Conservation (phyloP, 768 basidiomycete genomes). For the Trametes elegans region DNA sequence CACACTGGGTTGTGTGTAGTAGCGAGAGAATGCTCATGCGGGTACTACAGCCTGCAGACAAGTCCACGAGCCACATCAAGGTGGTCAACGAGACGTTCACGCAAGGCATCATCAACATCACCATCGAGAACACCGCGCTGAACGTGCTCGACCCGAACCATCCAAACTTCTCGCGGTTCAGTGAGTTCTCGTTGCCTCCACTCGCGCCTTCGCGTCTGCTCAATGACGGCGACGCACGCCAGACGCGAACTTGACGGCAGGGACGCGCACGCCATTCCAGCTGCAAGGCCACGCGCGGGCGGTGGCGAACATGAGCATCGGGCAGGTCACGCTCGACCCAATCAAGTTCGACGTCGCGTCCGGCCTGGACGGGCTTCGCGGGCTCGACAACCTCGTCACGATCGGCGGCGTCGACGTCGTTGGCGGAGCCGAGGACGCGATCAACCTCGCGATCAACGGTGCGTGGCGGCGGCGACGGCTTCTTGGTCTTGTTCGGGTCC, state of each 20-base stretch:
- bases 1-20: background rate
- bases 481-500: no score
- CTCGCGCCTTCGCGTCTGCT: background rate
- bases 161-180: conserved; percentile 54
- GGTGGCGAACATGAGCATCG: conserved; percentile 58
- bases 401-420: conserved; percentile 63
- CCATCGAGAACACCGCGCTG: conserved; percentile 53
- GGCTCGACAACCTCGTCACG: conserved; percentile 52
- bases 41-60: conserved; percentile 50
- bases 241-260: conserved; percentile 59
- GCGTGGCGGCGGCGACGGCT: no score
- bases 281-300: conserved; percentile 61
- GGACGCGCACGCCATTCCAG: conserved; percentile 46
- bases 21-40: background rate
- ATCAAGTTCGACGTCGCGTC: conserved; percentile 73
- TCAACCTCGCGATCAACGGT: conserved; percentile 61
- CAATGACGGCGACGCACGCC: background rate
- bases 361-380: conserved; percentile 55
- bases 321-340: conserved; percentile 64
- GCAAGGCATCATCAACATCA: conserved; percentile 61
- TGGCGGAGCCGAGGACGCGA: conserved; percentile 58
- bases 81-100: conserved; percentile 55
- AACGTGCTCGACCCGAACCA: conserved; percentile 47
- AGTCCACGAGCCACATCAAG: conserved; percentile 57
- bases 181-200: conserved; percentile 34